Conservation (phyloP, 129 eudicot genomes). For the Escallonia rubra region DNA sequence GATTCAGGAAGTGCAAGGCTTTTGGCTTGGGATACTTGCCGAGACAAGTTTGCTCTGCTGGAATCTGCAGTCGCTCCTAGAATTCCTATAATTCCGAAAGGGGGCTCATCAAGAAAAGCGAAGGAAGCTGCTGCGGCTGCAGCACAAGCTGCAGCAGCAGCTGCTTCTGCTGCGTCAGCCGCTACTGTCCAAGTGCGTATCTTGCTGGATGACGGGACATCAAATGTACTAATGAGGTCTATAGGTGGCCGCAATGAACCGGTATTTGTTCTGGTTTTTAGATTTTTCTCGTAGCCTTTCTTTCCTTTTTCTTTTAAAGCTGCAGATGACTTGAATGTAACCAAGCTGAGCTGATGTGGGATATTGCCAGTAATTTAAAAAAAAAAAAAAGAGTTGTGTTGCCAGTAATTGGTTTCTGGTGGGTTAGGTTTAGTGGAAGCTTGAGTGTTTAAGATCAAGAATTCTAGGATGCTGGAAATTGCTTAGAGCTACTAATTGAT, state of each 20-base stretch:
- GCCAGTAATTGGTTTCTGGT: too few species aligned
- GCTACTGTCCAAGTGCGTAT: conserved; percentile 96
- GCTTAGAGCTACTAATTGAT: too few species aligned
- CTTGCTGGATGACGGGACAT: conserved; percentile 95
- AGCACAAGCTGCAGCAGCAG: conserved; percentile 91
- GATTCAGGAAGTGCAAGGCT: conserved; percentile 98
- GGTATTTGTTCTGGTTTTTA: conserved; percentile 27
- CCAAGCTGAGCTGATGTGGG: neutral
- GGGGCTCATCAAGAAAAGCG: conserved; percentile 86
- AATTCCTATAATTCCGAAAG: conserved; percentile 83
- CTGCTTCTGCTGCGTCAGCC: conserved; percentile 84
- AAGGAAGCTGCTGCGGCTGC: conserved; percentile 99
- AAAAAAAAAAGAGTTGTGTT: too few species aligned
- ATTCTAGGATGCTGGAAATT: too few species aligned
- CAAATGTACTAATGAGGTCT: conserved; percentile 91
- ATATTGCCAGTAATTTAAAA: neutral
- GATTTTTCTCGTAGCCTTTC: neutral
- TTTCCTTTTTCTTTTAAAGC: too few species aligned
- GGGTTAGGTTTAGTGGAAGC: neutral
- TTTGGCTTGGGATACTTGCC: conserved; percentile 96
- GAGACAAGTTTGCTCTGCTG: conserved; percentile 90
- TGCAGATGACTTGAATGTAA: too few species aligned
- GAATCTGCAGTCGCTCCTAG: conserved; percentile 81
- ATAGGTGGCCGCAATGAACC: conserved; percentile 88
- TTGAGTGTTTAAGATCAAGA: too few species aligned